A percentile compares a stretch with the other conserved stretches of the same genome.
phyloP scores from a whole-genome alignment of 495 filamentous ascomycete species.

The Neurospora sp. region DNA sequence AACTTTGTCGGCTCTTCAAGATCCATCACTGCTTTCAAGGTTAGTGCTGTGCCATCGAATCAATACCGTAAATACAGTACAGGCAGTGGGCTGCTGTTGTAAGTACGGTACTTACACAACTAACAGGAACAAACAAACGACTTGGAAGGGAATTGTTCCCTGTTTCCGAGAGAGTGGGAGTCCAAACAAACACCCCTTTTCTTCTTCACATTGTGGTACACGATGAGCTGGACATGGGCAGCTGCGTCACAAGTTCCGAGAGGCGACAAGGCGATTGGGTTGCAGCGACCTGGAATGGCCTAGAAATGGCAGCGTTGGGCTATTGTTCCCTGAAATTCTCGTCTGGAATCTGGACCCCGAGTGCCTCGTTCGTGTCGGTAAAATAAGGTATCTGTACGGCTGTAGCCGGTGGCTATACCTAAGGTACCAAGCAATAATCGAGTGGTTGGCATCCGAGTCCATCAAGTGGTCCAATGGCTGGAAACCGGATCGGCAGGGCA shows the following conservation, averaged over 20 bases:
- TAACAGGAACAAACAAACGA: neutral
- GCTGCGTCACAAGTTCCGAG: neutral
- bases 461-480: neutral
- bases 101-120: neutral
- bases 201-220: neutral
- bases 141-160: neutral
- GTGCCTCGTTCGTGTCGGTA: no score
- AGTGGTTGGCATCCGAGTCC: neutral
- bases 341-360: neutral
- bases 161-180: neutral
- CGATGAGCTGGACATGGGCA: slow-evolving; percentile 5
- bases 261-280: slow-evolving; percentile 7
- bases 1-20: neutral
- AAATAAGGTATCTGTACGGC: no score
- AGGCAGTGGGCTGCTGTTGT: neutral
- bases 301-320: neutral
- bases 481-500: neutral
- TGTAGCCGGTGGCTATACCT: no score
- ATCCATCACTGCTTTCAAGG: neutral
- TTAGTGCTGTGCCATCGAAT: neutral
- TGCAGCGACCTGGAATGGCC: neutral
- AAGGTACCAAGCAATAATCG: neutral
- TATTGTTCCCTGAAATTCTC: neutral
- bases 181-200: neutral
- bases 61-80: neutral